These are phyloP conservation scores for Hypsizygus ulmarius DNA, from an alignment of 1,284 basidiomycete genomes.

Conservation along the genomic window DNA sequence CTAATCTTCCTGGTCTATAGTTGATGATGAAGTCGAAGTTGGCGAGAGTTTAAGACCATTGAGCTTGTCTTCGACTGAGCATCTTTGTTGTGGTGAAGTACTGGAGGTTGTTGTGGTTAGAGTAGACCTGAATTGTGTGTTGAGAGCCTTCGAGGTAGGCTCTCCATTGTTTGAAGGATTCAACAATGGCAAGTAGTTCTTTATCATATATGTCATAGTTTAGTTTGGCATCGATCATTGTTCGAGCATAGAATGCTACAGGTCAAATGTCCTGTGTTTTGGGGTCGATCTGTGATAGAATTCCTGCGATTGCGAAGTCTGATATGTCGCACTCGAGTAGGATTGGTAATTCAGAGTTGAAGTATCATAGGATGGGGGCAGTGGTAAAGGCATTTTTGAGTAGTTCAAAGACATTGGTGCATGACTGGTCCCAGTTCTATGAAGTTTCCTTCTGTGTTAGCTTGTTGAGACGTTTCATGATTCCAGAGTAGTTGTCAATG, in stretches of 20 bases:
- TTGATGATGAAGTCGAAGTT: no score
- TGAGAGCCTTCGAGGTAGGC: constrained; percentile 34
- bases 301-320: constrained; percentile 27
- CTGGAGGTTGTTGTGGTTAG: constrained; percentile 45
- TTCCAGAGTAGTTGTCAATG: constrained; percentile 35
- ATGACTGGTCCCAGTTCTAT: constrained; percentile 20
- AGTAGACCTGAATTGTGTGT: constrained; percentile 26
- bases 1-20: no score
- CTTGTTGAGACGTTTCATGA: constrained; percentile 29
- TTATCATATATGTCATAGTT: constrained; percentile 50
- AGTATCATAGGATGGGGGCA: constrained; percentile 35
- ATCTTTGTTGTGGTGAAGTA: constrained; percentile 37
- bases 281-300: constrained; percentile 25
- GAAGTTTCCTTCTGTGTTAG: constrained; percentile 26
- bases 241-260: constrained; percentile 28
- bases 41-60: no score
- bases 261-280: constrained; percentile 30
- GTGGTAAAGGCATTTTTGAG: constrained; percentile 33
- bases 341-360: constrained; percentile 27
- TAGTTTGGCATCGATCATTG: constrained; percentile 26
- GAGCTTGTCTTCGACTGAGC: constrained; percentile 38
- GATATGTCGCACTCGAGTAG: constrained; percentile 29
- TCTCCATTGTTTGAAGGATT: constrained; percentile 28
- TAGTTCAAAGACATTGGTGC: constrained; percentile 24
- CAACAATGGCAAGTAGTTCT: constrained; percentile 42